Percentiles rank a stretch among this genome's conserved stretches.
Evolutionary conservation across 1,284 basidiomycete genomes (phyloP).

Genomic region (Pseudozyma sp.): DNA sequence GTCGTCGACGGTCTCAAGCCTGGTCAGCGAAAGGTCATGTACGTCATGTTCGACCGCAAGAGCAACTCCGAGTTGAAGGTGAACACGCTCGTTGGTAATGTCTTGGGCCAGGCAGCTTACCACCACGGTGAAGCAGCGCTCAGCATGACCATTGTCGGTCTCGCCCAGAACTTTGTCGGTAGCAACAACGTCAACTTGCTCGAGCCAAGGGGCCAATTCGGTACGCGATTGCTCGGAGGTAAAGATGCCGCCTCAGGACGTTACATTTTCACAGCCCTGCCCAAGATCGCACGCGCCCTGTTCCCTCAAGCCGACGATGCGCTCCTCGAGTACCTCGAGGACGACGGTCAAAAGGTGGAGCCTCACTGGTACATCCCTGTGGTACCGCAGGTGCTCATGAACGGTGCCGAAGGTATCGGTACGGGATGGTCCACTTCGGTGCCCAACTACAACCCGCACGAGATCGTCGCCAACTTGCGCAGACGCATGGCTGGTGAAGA

Average conservation of each 20-base stretch:
- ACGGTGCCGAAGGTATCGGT: conserved; percentile 97
- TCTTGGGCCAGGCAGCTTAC: conserved; percentile 92
- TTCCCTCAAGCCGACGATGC: conserved; percentile 89
- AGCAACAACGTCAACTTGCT: conserved; percentile 96
- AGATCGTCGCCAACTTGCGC: conserved; percentile 88
- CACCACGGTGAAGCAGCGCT: conserved; percentile 95
- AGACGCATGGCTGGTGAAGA: conserved; percentile 89
- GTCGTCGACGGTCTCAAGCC: conserved; percentile 96
- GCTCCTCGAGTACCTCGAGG: conserved; percentile 83
- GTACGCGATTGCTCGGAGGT: conserved; percentile 74
- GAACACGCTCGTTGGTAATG: conserved; percentile 92
- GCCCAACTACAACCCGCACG: conserved; percentile 91
- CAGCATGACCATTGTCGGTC: conserved; percentile 87
- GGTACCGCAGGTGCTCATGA: conserved; percentile 88
- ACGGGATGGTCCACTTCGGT: conserved; percentile 97
- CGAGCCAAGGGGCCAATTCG: conserved; percentile 92
- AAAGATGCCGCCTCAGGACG: conserved; percentile 88
- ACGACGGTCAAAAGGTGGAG: conserved; percentile 89
- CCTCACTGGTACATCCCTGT: conserved; percentile 95
- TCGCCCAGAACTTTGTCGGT: conserved; percentile 94
- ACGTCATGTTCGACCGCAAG: conserved; percentile 94
- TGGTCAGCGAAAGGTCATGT: conserved; percentile 97
- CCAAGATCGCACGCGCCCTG: conserved; percentile 80
- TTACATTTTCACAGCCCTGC: conserved; percentile 93
- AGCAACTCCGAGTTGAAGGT: conserved; percentile 95